Evolutionary conservation across 2,329 filamentous ascomycete genomes (phyloP), one percentile per base, ranked within the genome.

Genomic region (Verticillium tricorpus): DNA sequence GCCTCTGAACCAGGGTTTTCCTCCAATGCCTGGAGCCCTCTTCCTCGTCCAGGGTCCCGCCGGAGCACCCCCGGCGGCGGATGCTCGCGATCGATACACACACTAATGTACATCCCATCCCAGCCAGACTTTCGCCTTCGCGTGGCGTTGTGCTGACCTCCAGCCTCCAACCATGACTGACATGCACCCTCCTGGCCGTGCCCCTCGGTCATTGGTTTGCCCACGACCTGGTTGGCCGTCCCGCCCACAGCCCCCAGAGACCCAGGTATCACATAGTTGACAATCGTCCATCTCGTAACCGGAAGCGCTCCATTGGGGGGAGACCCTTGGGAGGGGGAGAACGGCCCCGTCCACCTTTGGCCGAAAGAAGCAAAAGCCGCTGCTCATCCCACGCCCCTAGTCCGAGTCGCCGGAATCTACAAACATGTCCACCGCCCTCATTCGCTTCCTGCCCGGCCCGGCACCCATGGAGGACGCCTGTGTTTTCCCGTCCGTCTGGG

Each of bases 361-460:
- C 55, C 55, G 7, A 19, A 57, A 57, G 31, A n/a, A n/a, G 55
- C n/a, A 57, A 22, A 19, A 32, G 37, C 19, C 39, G 39, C 5
- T 15, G 25, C 17, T 40, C 39, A 34, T n/a, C 28, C 57, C 60
- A 68, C 67, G 52, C 66, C 66, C 69, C 32, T 68, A 71, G n/a
- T 78, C 76, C 34, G 74, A 78, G 50, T 74, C 83, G 67, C 90
- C 90, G 5, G 89, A 90, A 72, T 90, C 89, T 12, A 89, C 91
- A 84, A 95, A 96, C 91, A 95, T 93, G 71, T 95, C 91, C 67
- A 90, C 90, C 5, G 91, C 91, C 67, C 87, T 87, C 74, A 91
- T 89, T 64, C 89, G 83, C 70, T 85, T 89, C 68, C 84, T 80
- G 66, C 79, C 70, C 62, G 73, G 75, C 56, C 68, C 69, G 61